Percentiles rank a stretch among this genome's conserved stretches.
Evolutionary conservation across 2,329 filamentous ascomycete genomes (phyloP).

Genomic region (Neonectria coccinea): DNA sequence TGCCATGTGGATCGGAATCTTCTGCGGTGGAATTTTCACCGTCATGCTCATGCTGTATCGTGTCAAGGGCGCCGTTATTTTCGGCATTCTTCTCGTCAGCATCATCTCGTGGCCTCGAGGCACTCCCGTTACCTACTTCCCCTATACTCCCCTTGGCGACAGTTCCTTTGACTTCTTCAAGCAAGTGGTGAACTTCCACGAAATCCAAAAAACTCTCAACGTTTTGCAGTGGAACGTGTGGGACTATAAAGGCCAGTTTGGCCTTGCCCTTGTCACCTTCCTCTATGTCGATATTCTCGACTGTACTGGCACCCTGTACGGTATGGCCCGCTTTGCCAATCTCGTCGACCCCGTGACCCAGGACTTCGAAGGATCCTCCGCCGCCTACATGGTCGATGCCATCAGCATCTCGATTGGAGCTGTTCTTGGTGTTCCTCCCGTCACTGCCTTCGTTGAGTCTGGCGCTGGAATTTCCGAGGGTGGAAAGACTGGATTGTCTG

Average conservation of each 20-base stretch:
- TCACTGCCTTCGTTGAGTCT: slow-evolving; percentile 90
- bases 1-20: slow-evolving; percentile 89
- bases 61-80: slow-evolving; percentile 87
- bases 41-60: slow-evolving; percentile 86
- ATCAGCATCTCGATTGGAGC: slow-evolving; percentile 82
- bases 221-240: slow-evolving; percentile 81
- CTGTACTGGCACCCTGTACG: slow-evolving; percentile 86
- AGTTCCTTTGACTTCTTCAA: slow-evolving; percentile 87
- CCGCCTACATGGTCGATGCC: slow-evolving; percentile 87
- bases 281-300: slow-evolving; percentile 92
- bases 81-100: slow-evolving; percentile 84
- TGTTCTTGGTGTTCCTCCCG: slow-evolving; percentile 81
- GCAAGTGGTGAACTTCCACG: slow-evolving; percentile 85
- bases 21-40: slow-evolving; percentile 85
- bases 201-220: slow-evolving; percentile 75
- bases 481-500: slow-evolving; percentile 85
- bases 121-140: slow-evolving; percentile 84
- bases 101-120: slow-evolving; percentile 89
- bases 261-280: slow-evolving; percentile 87
- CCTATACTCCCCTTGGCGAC: slow-evolving; percentile 76
- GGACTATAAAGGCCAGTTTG: slow-evolving; percentile 79
- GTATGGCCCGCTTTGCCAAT: slow-evolving; percentile 87
- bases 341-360: slow-evolving; percentile 84
- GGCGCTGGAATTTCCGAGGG: slow-evolving; percentile 91
- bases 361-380: slow-evolving; percentile 87